Conservation (phyloP, 345 rosid species). For the Syzygium grande region DNA sequence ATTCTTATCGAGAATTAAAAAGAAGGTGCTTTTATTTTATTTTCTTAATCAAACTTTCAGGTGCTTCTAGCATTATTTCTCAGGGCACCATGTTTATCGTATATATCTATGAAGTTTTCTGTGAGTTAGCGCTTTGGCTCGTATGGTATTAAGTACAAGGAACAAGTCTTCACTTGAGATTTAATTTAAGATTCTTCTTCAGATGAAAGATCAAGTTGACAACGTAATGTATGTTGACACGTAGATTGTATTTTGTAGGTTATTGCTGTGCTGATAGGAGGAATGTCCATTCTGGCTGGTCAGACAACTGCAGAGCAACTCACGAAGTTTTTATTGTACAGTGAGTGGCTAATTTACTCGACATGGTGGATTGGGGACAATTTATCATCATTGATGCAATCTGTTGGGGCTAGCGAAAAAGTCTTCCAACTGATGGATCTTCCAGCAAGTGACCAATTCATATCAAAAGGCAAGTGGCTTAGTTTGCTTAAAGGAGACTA, state of each 20-base stretch:
- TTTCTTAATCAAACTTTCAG: not conserved
- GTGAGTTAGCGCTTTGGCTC: not conserved
- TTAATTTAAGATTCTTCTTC: not conserved
- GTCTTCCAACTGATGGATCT: conserved; percentile 99
- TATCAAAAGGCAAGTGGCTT: conserved; percentile 56
- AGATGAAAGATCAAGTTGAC: not conserved
- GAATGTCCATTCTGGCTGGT: conserved; percentile 79
- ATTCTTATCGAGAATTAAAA: not conserved
- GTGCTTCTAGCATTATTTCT: not conserved
- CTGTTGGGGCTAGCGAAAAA: conserved; percentile 97
- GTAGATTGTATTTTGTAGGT: conserved; percentile 36
- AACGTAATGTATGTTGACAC: not conserved
- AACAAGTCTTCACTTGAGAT: not conserved
- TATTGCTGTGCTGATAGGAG: conserved; percentile 86
- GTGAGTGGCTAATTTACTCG: conserved; percentile 96
- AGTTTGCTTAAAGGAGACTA: not conserved
- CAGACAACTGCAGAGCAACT: conserved; percentile 88
- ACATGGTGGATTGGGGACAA: conserved; percentile 99
- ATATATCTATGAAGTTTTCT: not conserved
- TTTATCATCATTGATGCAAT: conserved; percentile 85
- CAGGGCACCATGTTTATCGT: not conserved
- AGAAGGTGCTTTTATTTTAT: not conserved
- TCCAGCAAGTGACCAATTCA: conserved; percentile 67
- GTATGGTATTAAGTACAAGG: not conserved
- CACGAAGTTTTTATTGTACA: conserved; percentile 85